Evolutionary conservation across 1,284 basidiomycete genomes (phyloP), one percentile per base, ranked within the genome.

Genomic region (Volvariella volvacea): DNA sequence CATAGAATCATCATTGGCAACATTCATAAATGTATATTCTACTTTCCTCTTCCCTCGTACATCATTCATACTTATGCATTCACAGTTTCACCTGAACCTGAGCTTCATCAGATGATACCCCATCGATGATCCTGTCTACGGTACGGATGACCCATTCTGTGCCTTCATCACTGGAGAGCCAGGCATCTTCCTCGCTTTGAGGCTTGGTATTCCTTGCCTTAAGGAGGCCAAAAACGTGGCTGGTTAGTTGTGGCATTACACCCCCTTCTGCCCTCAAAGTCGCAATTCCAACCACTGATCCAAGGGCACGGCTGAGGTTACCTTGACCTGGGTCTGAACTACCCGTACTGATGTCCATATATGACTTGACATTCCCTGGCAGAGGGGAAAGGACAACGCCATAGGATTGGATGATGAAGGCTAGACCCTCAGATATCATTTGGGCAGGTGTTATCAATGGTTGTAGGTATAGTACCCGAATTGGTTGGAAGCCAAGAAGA

Each of bases 321-420:
- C 86, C 84, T 64, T 86, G 83, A 66, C 82, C 76, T 52, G 60
- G 62, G 67, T 78, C 72, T 12, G 25, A 6, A 50, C 59, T 60
- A 43, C 56, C 39, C 46, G 55, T 55, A 55, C 65, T 70, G 39
- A 52, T 48, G 54, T 72, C 70, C 48, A 57, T 50, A 56, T 60
- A 73, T 32, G 59, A 47, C 56, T 64, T 73, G 34, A 59, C 63
- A 47, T 63, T 72, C 55, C 71, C 78, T 52, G 85, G 74, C 54
- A 86, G 64, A 55, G 88, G 90, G 44, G 90, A 71, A 53, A 98
- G 82, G 15, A 97, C 77, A 16, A 86, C 72, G 50, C 92, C 92
- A 65, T 99, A 99, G 49, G 83, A 80, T 63, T 91, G 82, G 68
- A 98, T 88, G 63, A 99, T 96, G 70, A 95, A 95, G 49, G 88